Conservation (phyloP, 1,139 yeast genomes). For the Candida labiduridarum region DNA sequence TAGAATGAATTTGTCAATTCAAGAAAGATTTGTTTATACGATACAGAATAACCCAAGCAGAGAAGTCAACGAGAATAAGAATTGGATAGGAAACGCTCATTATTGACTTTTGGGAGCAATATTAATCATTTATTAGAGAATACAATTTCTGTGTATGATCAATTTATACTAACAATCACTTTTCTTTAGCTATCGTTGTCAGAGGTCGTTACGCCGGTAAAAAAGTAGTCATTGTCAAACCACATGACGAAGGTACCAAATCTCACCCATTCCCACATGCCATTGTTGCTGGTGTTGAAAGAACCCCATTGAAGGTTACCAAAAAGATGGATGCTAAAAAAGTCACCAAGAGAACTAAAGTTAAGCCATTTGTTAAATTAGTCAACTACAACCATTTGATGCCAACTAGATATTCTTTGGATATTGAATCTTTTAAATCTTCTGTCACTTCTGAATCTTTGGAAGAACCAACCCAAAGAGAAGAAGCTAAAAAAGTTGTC, state of each 20-base stretch:
- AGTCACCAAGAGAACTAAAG: constrained; percentile 95
- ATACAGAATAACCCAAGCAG: too few species aligned
- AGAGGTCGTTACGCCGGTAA: constrained; percentile 99
- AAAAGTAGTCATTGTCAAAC: constrained; percentile 99
- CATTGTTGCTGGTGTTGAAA: constrained; percentile 98
- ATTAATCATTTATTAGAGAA: neutral
- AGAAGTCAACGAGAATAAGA: neutral
- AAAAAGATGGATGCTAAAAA: constrained; percentile 95
- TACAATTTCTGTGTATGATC: neutral
- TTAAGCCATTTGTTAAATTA: constrained; percentile 99
- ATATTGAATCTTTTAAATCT: constrained; percentile 92
- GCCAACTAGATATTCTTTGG: constrained; percentile 99
- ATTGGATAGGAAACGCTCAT: neutral
- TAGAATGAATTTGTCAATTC: too few species aligned
- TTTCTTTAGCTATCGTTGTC: constrained; percentile 85
- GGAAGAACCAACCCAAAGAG: constrained; percentile 98
- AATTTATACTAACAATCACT: constrained; percentile 33
- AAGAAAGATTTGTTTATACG: too few species aligned
- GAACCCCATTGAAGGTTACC: constrained; percentile 97
- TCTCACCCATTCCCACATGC: constrained; percentile 99
- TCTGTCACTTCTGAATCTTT: constrained; percentile 92
- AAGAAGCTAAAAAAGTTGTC: constrained; percentile 98
- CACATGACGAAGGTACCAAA: constrained; percentile 99
- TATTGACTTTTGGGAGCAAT: neutral
- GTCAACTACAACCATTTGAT: constrained; percentile 99